Base-by-base conservation (phyloP, 2,329 filamentous ascomycete species). In the Endocalyx cinctus region DNA sequence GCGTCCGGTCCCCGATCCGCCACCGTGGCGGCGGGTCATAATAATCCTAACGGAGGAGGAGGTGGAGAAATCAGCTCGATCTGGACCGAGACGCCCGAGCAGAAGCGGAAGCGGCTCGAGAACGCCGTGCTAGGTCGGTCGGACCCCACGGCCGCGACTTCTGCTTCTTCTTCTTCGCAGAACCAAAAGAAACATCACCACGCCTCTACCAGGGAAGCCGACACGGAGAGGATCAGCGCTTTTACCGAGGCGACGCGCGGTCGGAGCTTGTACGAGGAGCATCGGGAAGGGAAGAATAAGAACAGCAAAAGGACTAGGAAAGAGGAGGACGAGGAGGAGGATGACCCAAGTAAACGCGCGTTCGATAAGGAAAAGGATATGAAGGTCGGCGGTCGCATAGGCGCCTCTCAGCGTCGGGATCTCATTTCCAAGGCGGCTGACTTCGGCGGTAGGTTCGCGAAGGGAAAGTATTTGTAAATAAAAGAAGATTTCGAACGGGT, bases 291-390 rank as follows among this genome's bases (percentile, higher is more conserved):
- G 34, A 46, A 35, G 34, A 29, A 31, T 29, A 23, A 37, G 29
- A n/a, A 45, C 15, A 41, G 51, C 27, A 29, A 39, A 14, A 31
- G 35, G 6, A 31, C 49, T 40, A 36, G 43, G 18, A 34, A 42
- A 35, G 36, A 63, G 42, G 62, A 55, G 6, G 67, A 73, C 13
- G 78, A 81, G 42, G 78, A 87, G 43, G 86, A 92, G 15, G 90
- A 96, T 60, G 89, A 97, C 55, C 90, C 92, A 1, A 95, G 87
- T 59, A 83, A 84, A 60, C 72, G 90, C 40, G 83, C 78, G 0
- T 97, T 97, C 61, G 87, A 96, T 63, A 74, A 80, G 42, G 87
- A 96, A 59, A 97, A 96, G 66, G 92, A 97, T 58, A 95, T 97
- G 78, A 83, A 78, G 25, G 64, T 86, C 3, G 82, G 82, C 7